Evolutionary conservation across 768 basidiomycete genomes (phyloP), one percentile per base, ranked within the genome.

Genomic region (Leccinum aurantiacum): DNA sequence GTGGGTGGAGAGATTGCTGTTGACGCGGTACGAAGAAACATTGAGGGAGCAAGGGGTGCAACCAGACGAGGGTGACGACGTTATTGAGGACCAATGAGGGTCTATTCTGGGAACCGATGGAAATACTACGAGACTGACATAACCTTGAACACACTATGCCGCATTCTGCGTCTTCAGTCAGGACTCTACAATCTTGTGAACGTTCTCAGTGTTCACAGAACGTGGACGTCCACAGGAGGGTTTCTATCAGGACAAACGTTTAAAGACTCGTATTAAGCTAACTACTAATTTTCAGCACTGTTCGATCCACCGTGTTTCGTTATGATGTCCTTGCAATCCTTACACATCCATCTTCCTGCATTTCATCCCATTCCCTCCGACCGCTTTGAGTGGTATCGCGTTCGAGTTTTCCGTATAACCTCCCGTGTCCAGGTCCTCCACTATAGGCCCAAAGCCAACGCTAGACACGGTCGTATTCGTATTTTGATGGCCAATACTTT

Each of bases 1-100:
- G 0, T 98, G 95, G 95, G 87, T 99, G 6, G 86, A 91, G 58
- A 78, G 90, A 67, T 67, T 97, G 64, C 74, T 98, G 63, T 72
- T 95, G 71, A 77, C 74, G 63, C 77, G 79, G 69, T 90, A 90
- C 63, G 86, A 90, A 14, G 65, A 72, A 44, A 65, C 54, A 61
- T 63, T 78, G 63, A 57, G 56, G 27, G 55, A 24, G 55, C 38
- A 5, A 11, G 53, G 14, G 31, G 52, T 5, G 7, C 53, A 22
- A 15, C 13, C n/a, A 15, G 47, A 10, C 37, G 51, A 5, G 5
- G 54, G 41, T 1, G 25, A 0, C 1, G 11, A 17, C 17, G 7
- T 53, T 3, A 22, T 56, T 17, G 53, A 41, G 41, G 25, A 50
- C 22, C 47, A 2, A 46, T 46, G 44, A 46, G 19, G 14, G 25